Evolutionary conservation across 805 yeast genomes (phyloP).

Genomic region (Lipomyces mesembrius): DNA sequence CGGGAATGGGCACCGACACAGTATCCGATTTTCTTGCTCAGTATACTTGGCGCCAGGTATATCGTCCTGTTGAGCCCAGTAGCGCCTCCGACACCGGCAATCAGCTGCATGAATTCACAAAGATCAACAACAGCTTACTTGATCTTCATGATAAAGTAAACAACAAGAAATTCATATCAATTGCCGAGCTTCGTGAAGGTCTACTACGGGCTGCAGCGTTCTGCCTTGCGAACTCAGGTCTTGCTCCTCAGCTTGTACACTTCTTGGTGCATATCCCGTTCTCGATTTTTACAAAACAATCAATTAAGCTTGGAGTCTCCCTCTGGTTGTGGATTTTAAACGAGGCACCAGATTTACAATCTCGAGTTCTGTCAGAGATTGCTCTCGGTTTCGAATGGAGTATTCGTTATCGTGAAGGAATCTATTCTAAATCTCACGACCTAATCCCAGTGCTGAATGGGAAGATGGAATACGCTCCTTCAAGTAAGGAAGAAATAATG

Average conservation of each 20-base stretch:
- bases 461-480: slow-evolving; percentile 88
- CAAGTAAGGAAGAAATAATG: slow-evolving; percentile 64
- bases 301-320: slow-evolving; percentile 68
- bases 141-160: slow-evolving; percentile 35
- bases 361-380: slow-evolving; percentile 69
- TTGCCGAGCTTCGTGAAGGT: slow-evolving; percentile 40
- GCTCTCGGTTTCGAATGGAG: slow-evolving; percentile 70
- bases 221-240: slow-evolving; percentile 44
- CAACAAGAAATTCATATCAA: slow-evolving; percentile 36
- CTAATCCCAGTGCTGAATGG: slow-evolving; percentile 60
- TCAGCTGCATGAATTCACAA: slow-evolving; percentile 34
- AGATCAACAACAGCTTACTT: slow-evolving; percentile 39
- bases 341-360: slow-evolving; percentile 63
- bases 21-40: slow-evolving; percentile 77
- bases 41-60: slow-evolving; percentile 64
- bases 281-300: slow-evolving; percentile 59
- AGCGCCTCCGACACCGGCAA: neutral
- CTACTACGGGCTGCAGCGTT: slow-evolving; percentile 50
- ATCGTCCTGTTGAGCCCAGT: slow-evolving; percentile 24
- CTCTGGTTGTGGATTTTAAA: slow-evolving; percentile 81
- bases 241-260: slow-evolving; percentile 51
- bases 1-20: slow-evolving; percentile 53
- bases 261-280: slow-evolving; percentile 62
- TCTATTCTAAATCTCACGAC: slow-evolving; percentile 54
- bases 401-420: slow-evolving; percentile 62